Evolutionary conservation across 2,329 filamentous ascomycete genomes (phyloP).

Genomic region (Graphilbum fragrans): DNA sequence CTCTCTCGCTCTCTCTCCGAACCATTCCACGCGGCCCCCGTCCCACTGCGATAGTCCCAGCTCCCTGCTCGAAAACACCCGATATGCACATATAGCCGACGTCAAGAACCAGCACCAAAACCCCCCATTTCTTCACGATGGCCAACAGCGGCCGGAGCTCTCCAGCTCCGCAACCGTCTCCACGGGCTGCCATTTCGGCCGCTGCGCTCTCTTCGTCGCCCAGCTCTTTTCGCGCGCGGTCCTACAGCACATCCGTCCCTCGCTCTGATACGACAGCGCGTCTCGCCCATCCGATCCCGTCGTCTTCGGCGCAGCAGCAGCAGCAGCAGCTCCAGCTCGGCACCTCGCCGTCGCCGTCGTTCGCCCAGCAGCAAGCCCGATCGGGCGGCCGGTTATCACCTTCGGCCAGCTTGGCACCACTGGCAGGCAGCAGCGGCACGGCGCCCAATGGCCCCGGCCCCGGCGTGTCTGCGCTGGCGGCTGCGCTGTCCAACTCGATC

Average conservation of each 20-base stretch:
- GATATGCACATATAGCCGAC: no score
- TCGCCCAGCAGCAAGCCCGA: not conserved
- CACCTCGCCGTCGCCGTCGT: slow-evolving; percentile 11
- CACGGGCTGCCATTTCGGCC: not conserved
- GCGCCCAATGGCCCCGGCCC: slow-evolving; percentile 58
- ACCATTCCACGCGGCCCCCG: no score
- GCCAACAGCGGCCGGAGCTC: slow-evolving; percentile 9
- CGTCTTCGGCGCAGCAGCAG: slow-evolving; percentile 15
- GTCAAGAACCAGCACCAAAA: no score
- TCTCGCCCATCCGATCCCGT: slow-evolving; percentile 44
- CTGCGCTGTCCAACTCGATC: slow-evolving; percentile 67
- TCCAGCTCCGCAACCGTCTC: slow-evolving; percentile 8
- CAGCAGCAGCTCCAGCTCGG: slow-evolving; percentile 11
- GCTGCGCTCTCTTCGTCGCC: slow-evolving; percentile 31
- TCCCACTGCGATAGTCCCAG: no score
- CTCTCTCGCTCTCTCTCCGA: no score
- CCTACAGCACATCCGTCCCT: slow-evolving; percentile 38
- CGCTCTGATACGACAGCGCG: slow-evolving; percentile 49
- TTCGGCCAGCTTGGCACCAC: slow-evolving; percentile 43
- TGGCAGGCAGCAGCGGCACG: slow-evolving; percentile 53
- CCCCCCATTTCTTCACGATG: slow-evolving; percentile 1
- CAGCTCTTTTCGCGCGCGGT: slow-evolving; percentile 30
- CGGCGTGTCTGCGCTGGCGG: slow-evolving; percentile 77
- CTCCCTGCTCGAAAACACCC: no score
- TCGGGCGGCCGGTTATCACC: slow-evolving; percentile 23